Percentiles rank a stretch among this genome's conserved stretches.
Conservation (phyloP, 202 grass and related monocot genomes). For the Carex arenaria region DNA sequence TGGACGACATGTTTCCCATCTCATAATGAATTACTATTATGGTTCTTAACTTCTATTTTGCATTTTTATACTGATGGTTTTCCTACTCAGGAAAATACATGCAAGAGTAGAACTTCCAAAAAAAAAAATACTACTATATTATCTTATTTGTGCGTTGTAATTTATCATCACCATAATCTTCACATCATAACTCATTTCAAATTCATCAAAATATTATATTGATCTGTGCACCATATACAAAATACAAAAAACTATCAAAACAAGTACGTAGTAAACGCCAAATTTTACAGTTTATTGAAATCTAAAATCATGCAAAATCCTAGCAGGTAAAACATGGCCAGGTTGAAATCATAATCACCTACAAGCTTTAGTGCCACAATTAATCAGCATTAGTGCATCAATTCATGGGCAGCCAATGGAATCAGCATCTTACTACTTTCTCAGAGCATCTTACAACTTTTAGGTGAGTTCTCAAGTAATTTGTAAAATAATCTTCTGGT, state of each 20-base stretch:
- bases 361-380: constrained; percentile 1
- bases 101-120: no score
- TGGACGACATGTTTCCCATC: background rate
- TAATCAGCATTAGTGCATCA: background rate
- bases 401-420: background rate
- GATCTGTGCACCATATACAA: background rate
- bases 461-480: background rate
- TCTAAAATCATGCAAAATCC: background rate
- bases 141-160: background rate
- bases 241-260: background rate
- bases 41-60: no score
- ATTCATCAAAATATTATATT: background rate
- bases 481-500: background rate
- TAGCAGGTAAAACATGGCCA: background rate
- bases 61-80: no score
- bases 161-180: background rate
- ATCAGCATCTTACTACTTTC: background rate
- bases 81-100: no score
- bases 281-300: background rate
- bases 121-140: background rate
- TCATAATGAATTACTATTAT: background rate
- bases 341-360: background rate
- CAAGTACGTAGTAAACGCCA: background rate
- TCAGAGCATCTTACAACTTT: no score
- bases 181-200: background rate